Conservation (phyloP, 139 green algal genomes). For the Asterochloris sp. region DNA sequence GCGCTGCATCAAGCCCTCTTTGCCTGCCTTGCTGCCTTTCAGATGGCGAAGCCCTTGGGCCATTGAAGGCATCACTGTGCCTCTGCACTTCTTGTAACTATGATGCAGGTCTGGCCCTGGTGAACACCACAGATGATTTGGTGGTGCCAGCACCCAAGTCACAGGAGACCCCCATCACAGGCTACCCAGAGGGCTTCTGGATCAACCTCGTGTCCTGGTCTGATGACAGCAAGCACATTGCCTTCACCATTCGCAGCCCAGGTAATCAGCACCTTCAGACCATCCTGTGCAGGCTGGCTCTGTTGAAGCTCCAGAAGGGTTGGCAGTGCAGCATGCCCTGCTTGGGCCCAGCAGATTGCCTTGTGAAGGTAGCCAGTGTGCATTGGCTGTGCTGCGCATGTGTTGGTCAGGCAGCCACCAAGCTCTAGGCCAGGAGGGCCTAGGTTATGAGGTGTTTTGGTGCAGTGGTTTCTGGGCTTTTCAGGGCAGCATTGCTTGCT, state of each 20-base stretch:
- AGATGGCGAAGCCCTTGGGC: too few species aligned
- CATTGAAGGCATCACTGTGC: not conserved
- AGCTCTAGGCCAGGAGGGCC: too few species aligned
- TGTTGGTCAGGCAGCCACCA: too few species aligned
- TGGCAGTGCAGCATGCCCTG: too few species aligned
- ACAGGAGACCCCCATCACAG: conserved; percentile 41
- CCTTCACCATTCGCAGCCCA: conserved; percentile 79
- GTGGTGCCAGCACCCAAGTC: conserved; percentile 41
- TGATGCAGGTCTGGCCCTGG: conserved; percentile 31
- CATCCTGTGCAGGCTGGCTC: not conserved
- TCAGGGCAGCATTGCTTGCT: too few species aligned
- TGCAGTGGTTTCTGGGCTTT: too few species aligned
- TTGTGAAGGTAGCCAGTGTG: too few species aligned
- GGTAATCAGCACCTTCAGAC: conserved; percentile 12
- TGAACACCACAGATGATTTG: conserved; percentile 34
- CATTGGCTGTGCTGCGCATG: too few species aligned
- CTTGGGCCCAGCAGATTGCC: too few species aligned
- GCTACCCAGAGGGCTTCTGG: conserved; percentile 64
- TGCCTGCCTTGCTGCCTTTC: not conserved
- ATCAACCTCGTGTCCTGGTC: conserved; percentile 84
- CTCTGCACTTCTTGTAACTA: not conserved
- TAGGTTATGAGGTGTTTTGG: too few species aligned
- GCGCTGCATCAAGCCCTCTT: not conserved
- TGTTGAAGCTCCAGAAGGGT: too few species aligned
- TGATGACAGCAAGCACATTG: conserved; percentile 62